phyloP scores from a whole-genome alignment of 2,329 filamentous ascomycete species.

The Plenodomus lindquistii region DNA sequence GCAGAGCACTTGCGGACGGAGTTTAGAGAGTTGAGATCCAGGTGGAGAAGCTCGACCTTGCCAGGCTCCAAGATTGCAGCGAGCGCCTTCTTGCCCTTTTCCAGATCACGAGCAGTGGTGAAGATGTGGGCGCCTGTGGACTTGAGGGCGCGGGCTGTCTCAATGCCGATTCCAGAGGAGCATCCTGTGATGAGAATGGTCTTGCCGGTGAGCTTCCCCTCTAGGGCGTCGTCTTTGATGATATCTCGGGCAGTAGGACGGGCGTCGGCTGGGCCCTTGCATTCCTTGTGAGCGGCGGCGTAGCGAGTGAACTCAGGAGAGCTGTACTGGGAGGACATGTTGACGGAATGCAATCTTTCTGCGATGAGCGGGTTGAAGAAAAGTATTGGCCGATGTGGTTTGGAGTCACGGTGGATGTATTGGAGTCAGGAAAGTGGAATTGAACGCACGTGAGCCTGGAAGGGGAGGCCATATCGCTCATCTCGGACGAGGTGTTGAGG shows the following conservation, averaged over 20 bases:
- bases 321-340: conserved; percentile 7
- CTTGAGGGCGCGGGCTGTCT: conserved; percentile 45
- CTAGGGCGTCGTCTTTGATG: conserved; percentile 41
- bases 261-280: conserved; percentile 2
- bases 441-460: too few species aligned
- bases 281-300: conserved; percentile 12
- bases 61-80: not conserved
- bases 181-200: conserved; percentile 31
- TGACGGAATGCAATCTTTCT: too few species aligned
- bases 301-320: conserved; percentile 17
- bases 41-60: conserved; percentile 13
- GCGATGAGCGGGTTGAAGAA: too few species aligned
- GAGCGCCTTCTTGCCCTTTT: conserved; percentile 15
- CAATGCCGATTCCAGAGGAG: conserved; percentile 32
- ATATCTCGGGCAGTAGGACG: conserved; percentile 48
- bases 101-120: conserved; percentile 49
- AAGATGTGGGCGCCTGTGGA: conserved; percentile 53
- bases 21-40: conserved; percentile 19
- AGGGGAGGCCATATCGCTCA: too few species aligned
- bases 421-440: too few species aligned
- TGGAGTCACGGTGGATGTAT: too few species aligned
- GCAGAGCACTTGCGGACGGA: conserved; percentile 19
- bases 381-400: not conserved
- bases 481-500: not conserved
- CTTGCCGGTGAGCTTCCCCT: conserved; percentile 35